These are phyloP conservation scores for Puccinia hordei DNA, from an alignment of 1,284 basidiomycete genomes.

Conservation along the genomic window DNA sequence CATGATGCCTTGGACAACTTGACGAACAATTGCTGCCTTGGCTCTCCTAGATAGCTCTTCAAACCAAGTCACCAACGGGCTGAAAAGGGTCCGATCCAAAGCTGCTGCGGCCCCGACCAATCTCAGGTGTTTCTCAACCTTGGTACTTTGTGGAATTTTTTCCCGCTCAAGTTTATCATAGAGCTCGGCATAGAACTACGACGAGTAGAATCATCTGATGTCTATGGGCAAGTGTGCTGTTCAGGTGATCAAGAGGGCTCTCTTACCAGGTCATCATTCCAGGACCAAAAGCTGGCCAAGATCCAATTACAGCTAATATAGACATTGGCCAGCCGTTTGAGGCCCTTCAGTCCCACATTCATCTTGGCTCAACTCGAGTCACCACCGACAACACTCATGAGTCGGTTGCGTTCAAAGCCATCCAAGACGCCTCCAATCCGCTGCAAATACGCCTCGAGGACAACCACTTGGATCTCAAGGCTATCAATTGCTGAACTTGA, in stretches of 20 bases:
- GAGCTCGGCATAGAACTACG: too few relatives aligned
- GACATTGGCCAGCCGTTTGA: conserved; percentile 22
- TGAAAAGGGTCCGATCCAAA: conserved; percentile 11
- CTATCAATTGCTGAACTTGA: too few relatives aligned
- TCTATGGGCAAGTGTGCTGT: too few relatives aligned
- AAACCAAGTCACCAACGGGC: conserved; percentile 7
- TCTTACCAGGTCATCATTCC: conserved; percentile 42
- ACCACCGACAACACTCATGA: too few relatives aligned
- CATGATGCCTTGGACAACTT: conserved; percentile 3
- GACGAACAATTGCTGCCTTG: conserved; percentile 7
- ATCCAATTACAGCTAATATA: conserved; percentile 25
- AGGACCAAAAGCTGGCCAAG: not conserved
- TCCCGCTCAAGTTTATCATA: too few relatives aligned
- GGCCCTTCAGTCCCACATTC: too few relatives aligned
- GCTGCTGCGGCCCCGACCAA: not conserved
- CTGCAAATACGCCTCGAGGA: not conserved
- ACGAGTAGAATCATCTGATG: too few relatives aligned
- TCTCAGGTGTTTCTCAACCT: too few relatives aligned
- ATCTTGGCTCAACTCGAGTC: too few relatives aligned
- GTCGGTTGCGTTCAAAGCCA: conserved; percentile 35
- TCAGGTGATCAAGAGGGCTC: not conserved
- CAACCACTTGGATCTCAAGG: not conserved
- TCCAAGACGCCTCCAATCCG: conserved; percentile 14
- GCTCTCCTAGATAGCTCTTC: not conserved
- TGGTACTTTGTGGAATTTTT: too few relatives aligned